Evolutionary conservation across 805 yeast genomes (phyloP), one percentile per base, ranked within the genome.

Genomic region (Clavispora asparagi): DNA sequence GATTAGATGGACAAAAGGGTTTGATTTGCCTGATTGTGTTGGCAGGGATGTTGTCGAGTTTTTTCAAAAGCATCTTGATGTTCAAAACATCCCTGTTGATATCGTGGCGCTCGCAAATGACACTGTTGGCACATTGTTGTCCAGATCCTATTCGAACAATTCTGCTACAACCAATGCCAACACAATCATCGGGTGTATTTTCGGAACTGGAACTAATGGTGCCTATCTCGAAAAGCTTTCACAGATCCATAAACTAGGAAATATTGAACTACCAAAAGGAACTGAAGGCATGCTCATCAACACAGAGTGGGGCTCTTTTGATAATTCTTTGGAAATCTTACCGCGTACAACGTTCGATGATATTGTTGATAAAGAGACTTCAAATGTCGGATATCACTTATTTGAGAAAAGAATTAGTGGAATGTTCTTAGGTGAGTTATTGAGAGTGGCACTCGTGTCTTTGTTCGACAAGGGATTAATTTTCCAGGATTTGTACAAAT

Each of bases 281-380:
- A 25, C 62, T 61, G 17, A 65, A 77, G 56, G 67, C 61, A 91
- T 91, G 97, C 86, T 89, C 52, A 78, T 91, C 57, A 91, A 91
- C 70, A 91, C 97, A 40, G 99, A 94, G 68, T 94, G 98, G 97
- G 98, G 98, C 52, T 89, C 97, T 38, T 92, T 91, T 59, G 98
- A 92, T 67, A 92, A 92, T 61, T 83, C 80, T 19, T 74, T 90
- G 50, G 74, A 79, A 54, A 72, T 82, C 36, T 73, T 92, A 52
- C 97, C 97, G 49, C 77, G 73, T 41, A 87, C 96, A 4, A 78
- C 80, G 49, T 91, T 82, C 63, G 99, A 92, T 69, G 65, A 70
- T 41, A 72, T 68, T 26, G 81, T 92, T 53, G 95, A 92, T 63
- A 63, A 69, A 28, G 76, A 73, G 52, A 86, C 97, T 23, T 77